Percentiles rank a stretch among this genome's conserved stretches.
These are phyloP conservation scores for Monascus purpureus DNA, from an alignment of 495 filamentous ascomycete genomes.

Conservation along the genomic window DNA sequence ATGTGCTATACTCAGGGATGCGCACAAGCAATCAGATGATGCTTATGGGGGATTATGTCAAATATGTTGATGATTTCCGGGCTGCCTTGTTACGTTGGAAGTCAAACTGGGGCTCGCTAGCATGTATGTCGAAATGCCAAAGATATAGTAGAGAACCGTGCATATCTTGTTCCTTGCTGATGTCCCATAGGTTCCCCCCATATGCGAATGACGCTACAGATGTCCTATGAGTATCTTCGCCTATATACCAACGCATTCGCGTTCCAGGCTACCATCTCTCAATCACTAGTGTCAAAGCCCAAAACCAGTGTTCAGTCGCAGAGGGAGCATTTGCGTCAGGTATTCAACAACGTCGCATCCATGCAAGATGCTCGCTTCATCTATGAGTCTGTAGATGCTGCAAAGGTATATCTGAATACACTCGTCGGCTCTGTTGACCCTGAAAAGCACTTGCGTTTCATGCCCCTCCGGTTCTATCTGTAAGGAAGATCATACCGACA, in stretches of 20 bases:
- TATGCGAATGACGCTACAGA: slow-evolving; percentile 41
- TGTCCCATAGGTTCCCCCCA: slow-evolving; percentile 34
- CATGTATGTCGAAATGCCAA: slow-evolving; percentile 33
- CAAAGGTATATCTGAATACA: slow-evolving; percentile 41
- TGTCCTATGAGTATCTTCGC: slow-evolving; percentile 50
- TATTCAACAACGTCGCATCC: slow-evolving; percentile 39
- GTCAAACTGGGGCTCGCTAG: slow-evolving; percentile 44
- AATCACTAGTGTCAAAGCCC: slow-evolving; percentile 32
- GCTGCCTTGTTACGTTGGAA: slow-evolving; percentile 49
- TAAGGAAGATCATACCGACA: too few species aligned
- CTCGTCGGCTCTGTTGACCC: slow-evolving; percentile 41
- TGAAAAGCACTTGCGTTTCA: slow-evolving; percentile 40
- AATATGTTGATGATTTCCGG: slow-evolving; percentile 53
- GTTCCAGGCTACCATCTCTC: slow-evolving; percentile 51
- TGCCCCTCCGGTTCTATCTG: slow-evolving; percentile 45
- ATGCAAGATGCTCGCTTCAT: slow-evolving; percentile 50
- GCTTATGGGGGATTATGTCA: slow-evolving; percentile 50
- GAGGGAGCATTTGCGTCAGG: slow-evolving; percentile 27
- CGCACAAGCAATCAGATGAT: slow-evolving; percentile 50
- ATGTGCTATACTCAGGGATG: slow-evolving; percentile 50
- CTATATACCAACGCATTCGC: slow-evolving; percentile 56
- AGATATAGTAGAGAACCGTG: neutral
- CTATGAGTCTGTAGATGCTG: slow-evolving; percentile 49
- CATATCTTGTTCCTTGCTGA: slow-evolving; percentile 5
- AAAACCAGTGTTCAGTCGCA: slow-evolving; percentile 23